These are phyloP conservation scores for Artomyces pyxidatus DNA, from an alignment of 768 basidiomycete genomes.

Conservation along the genomic window DNA sequence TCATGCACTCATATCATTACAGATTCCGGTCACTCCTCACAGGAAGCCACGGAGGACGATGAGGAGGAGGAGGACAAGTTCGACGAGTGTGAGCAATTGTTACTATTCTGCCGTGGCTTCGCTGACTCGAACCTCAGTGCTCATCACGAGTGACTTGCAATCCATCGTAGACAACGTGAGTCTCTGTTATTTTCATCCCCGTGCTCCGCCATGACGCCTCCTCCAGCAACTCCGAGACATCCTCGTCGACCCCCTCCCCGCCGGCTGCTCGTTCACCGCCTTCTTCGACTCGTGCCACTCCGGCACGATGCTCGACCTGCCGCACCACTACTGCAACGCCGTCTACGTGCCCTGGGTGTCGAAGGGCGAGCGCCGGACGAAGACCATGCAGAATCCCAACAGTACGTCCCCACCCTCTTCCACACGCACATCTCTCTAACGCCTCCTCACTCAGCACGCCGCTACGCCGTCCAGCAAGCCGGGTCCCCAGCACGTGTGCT, in stretches of 20 bases:
- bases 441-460: not conserved
- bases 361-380: slow-evolving; percentile 16
- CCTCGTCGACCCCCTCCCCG: slow-evolving; percentile 14
- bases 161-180: slow-evolving; percentile 20
- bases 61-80: not conserved
- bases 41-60: not conserved
- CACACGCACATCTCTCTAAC: not conserved
- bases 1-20: not conserved
- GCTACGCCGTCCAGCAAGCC: not conserved
- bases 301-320: slow-evolving; percentile 20
- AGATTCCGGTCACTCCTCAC: not conserved
- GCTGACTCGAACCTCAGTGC: too few species aligned
- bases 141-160: slow-evolving; percentile 7
- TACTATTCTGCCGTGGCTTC: too few species aligned
- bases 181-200: not conserved
- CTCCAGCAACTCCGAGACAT: slow-evolving; percentile 12
- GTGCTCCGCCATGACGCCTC: not conserved
- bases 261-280: slow-evolving; percentile 12
- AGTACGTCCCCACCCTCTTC: slow-evolving; percentile 2
- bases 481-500: not conserved
- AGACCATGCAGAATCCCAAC: slow-evolving; percentile 12
- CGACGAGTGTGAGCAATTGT: not conserved
- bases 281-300: slow-evolving; percentile 21
- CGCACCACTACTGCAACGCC: slow-evolving; percentile 18
- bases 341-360: slow-evolving; percentile 20